Conservation (phyloP, 139 green algal species). For the Chlamydomonas sp. region DNA sequence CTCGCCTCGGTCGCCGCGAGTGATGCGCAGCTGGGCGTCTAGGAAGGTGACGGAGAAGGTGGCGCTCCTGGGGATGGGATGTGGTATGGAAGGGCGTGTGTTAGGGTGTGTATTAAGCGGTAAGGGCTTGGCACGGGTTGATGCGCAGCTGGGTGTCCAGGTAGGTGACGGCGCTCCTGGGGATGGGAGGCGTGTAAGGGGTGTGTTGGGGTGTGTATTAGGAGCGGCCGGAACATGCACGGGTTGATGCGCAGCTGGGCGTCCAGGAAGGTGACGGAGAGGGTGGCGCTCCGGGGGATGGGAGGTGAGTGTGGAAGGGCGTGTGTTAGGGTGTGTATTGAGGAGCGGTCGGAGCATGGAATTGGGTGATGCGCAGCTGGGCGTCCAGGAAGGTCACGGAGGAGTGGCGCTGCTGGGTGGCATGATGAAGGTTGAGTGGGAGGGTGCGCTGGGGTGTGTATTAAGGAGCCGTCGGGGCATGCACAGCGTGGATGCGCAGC, state of each 20-base stretch:
- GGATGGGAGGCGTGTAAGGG: too few relatives aligned
- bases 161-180: too few relatives aligned
- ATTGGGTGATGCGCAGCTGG: too few relatives aligned
- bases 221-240: too few relatives aligned
- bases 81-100: too few relatives aligned
- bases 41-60: conserved; percentile 57
- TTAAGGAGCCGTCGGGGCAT: too few relatives aligned
- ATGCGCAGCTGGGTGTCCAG: too few relatives aligned
- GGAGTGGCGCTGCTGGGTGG: conserved; percentile 22
- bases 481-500: not conserved
- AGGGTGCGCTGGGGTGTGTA: too few relatives aligned
- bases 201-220: too few relatives aligned
- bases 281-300: conserved; percentile 34
- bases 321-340: not conserved
- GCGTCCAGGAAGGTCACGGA: not conserved
- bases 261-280: conserved; percentile 60
- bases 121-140: too few relatives aligned
- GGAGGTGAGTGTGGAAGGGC: too few relatives aligned
- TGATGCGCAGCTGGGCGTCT: conserved; percentile 54
- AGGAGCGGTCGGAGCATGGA: too few relatives aligned
- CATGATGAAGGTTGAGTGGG: not conserved
- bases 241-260: conserved; percentile 44
- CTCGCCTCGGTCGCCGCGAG: conserved; percentile 59
- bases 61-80: conserved; percentile 15
- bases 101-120: not conserved